These are phyloP conservation scores for Phytomonas sp. DNA, from an alignment of 208 protist genomes.

Conservation along the genomic window DNA sequence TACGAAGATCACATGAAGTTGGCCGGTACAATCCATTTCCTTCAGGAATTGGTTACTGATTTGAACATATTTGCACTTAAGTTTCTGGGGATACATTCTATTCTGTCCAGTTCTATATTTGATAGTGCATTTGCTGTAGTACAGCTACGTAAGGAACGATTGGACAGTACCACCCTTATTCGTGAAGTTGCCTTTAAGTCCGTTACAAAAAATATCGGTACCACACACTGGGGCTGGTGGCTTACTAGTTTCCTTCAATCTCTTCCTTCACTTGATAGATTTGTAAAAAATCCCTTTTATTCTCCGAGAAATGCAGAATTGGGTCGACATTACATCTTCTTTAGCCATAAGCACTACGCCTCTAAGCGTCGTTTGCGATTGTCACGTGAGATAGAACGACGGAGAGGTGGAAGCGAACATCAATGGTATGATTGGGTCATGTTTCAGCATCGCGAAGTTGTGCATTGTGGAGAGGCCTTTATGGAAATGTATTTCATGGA, in stretches of 20 bases:
- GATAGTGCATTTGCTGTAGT: slow-evolving; percentile 33
- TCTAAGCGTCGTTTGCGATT: slow-evolving; percentile 61
- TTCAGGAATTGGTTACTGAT: slow-evolving; percentile 60
- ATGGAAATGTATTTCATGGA: slow-evolving; percentile 81
- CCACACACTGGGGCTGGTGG: slow-evolving; percentile 89
- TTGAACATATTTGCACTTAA: slow-evolving; percentile 40
- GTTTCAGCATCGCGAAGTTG: slow-evolving; percentile 78
- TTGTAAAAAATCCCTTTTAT: slow-evolving; percentile 85
- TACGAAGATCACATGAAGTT: slow-evolving; percentile 79
- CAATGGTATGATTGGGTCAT: slow-evolving; percentile 87
- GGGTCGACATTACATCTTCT: slow-evolving; percentile 82
- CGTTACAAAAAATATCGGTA: slow-evolving; percentile 76
- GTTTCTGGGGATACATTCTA: slow-evolving; percentile 59
- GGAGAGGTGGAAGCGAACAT: slow-evolving; percentile 75
- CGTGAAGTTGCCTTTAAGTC: slow-evolving; percentile 79
- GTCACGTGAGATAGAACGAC: slow-evolving; percentile 73
- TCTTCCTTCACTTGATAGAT: slow-evolving; percentile 57
- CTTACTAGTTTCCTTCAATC: slow-evolving; percentile 52
- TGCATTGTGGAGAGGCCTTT: slow-evolving; percentile 85
- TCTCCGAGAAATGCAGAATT: slow-evolving; percentile 81
- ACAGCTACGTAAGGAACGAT: slow-evolving; percentile 68
- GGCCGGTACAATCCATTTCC: slow-evolving; percentile 62
- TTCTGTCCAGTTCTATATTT: slow-evolving; percentile 39
- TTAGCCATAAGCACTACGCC: slow-evolving; percentile 82
- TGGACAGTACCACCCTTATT: slow-evolving; percentile 62